Base-by-base conservation (phyloP, 495 filamentous ascomycete genomes). In the Parathielavia appendiculata region DNA sequence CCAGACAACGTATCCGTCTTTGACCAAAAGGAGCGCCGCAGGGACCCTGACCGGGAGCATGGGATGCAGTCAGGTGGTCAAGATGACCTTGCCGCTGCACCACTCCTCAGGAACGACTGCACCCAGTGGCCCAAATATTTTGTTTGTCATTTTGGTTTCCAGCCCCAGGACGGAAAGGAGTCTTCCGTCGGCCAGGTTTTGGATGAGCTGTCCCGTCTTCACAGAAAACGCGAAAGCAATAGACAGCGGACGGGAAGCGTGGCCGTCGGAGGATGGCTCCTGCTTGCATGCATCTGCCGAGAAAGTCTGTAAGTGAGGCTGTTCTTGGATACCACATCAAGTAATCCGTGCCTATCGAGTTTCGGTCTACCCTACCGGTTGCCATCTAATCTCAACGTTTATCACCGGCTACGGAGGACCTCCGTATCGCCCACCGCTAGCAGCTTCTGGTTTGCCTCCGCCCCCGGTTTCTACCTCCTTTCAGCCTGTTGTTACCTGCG, bases 31-130 rank as follows among this genome's bases (percentile, higher is more conserved):
- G n/a, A n/a, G n/a, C n/a, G n/a, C n/a, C n/a, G n/a, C n/a, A n/a
- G n/a, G n/a, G n/a, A n/a, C n/a, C n/a, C n/a, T n/a, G n/a, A n/a
- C n/a, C n/a, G n/a, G 22, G 26, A 47, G 26, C 59, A 57, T 60
- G 59, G 54, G 59, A 36, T 41, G 51, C 39, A 14, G 59, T 62
- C 59, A 62, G 49, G 59, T 62, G 59, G 55, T 36, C 59, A 40
- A 30, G 19, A 12, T 32, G 32, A 19, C 53, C 39, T 17, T 47
- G 53, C 52, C 52, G 20, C 43, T 13, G 58, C 58, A 43, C 41
- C 50, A 36, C 38, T 45, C 17, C 46, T 50, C 54, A 61, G 59
- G 59, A 61, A 61, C 59, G 23, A 35, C 40, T 52, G 36, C 59
- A 43, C 53, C 48, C 49, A 5, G 39, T 36, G 16, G 11, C 52